A percentile compares a stretch with the other conserved stretches of the same genome.
phyloP scores from a whole-genome alignment of 352 stramenopile species.

The Phytopythium mirpurense region DNA sequence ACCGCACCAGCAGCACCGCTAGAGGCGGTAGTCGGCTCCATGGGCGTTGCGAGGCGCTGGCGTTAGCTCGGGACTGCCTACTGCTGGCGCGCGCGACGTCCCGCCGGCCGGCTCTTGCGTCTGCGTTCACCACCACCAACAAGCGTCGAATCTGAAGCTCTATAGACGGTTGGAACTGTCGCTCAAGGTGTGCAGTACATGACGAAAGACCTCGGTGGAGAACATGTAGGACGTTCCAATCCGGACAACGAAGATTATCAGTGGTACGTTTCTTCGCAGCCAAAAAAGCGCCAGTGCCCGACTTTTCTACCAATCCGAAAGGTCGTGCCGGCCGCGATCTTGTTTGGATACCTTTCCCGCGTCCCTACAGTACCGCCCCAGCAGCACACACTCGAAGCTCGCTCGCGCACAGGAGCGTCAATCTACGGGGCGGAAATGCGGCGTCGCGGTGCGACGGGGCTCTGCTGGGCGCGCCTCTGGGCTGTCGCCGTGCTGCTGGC shows the following conservation, averaged over 20 bases:
- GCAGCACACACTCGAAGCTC: too few relatives aligned
- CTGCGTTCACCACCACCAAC: conserved; percentile 1
- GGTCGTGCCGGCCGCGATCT: neutral
- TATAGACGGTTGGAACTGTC: neutral
- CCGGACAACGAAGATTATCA: neutral
- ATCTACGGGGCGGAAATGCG: neutral
- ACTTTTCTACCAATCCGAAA: neutral
- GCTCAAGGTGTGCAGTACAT: too few relatives aligned
- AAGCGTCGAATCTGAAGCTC: neutral
- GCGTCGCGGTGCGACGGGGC: neutral
- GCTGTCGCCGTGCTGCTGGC: neutral
- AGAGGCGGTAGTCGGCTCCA: neutral
- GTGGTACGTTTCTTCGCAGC: neutral
- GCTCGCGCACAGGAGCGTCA: too few relatives aligned
- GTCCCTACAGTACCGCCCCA: too few relatives aligned
- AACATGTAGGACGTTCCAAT: neutral
- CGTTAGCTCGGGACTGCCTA: too few relatives aligned
- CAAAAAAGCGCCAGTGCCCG: too few relatives aligned
- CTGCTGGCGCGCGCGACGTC: too few relatives aligned
- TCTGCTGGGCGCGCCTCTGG: neutral
- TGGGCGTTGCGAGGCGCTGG: neutral
- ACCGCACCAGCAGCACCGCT: neutral
- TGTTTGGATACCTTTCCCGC: too few relatives aligned
- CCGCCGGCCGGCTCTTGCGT: neutral
- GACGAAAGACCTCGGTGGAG: neutral